phyloP scores from a whole-genome alignment of 352 stramenopile genomes.

The Phytophthora pisi region DNA sequence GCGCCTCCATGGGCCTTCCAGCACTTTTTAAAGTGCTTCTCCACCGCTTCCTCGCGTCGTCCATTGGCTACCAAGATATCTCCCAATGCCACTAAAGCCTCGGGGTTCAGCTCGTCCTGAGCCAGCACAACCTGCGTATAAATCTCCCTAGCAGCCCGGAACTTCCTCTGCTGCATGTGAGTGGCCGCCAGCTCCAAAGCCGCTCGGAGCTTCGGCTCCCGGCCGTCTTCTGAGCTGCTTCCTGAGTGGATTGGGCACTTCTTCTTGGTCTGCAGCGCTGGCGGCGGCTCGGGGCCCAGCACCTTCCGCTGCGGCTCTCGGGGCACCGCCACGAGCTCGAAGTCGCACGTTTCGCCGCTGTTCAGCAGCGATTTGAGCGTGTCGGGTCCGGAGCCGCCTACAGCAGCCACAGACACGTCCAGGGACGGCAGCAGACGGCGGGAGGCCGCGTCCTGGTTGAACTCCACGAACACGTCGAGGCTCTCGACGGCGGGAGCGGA shows the following conservation, averaged over 20 bases:
- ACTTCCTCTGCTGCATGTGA: conserved; percentile 54
- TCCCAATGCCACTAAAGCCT: conserved; percentile 59
- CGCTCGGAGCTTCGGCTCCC: conserved; percentile 28
- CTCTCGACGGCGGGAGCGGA: conserved; percentile 26
- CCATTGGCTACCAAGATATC: conserved; percentile 57
- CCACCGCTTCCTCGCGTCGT: conserved; percentile 42
- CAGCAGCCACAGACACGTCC: conserved; percentile 25
- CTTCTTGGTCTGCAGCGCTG: conserved; percentile 5
- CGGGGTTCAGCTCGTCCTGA: conserved; percentile 41
- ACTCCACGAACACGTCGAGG: conserved; percentile 53
- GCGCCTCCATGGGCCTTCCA: conserved; percentile 37
- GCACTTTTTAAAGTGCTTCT: conserved; percentile 51
- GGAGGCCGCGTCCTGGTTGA: conserved; percentile 30
- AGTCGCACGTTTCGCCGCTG: conserved; percentile 28
- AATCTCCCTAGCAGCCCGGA: conserved; percentile 50
- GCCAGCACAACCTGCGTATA: conserved; percentile 53
- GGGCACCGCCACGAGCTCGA: conserved; percentile 49
- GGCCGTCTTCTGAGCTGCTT: conserved; percentile 15
- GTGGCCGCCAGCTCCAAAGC: conserved; percentile 46
- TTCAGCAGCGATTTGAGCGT: not conserved
- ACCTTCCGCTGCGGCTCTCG: conserved; percentile 21
- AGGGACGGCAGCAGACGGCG: conserved; percentile 28
- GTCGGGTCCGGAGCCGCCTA: not conserved
- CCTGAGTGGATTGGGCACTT: conserved; percentile 6
- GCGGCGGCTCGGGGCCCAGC: not conserved